Conservation (phyloP, 371 early-diverging fungal genomes). For the Mortierella polycephala region DNA sequence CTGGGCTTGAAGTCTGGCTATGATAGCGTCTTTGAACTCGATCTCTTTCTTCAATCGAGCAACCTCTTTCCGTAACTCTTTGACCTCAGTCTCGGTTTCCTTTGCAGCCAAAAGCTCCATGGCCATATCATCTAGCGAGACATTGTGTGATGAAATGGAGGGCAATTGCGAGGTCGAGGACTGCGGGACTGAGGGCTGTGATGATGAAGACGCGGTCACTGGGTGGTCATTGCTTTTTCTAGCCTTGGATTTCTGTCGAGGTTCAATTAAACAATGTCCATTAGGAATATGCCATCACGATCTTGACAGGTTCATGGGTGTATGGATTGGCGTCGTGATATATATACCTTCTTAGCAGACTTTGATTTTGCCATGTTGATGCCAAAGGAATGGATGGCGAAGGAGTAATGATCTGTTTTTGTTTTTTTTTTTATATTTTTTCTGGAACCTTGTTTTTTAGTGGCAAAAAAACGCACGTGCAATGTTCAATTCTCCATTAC, state of each 20-base stretch:
- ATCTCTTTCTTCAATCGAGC: slow-evolving; percentile 36
- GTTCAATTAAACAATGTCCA: no score
- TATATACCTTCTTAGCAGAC: slow-evolving; percentile 19
- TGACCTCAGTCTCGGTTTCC: slow-evolving; percentile 37
- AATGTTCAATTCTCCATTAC: background rate
- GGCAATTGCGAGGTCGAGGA: background rate
- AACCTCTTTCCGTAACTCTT: slow-evolving; percentile 26
- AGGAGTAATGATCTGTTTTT: background rate
- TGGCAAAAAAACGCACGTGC: background rate
- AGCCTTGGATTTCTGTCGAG: no score
- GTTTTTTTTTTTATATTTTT: background rate
- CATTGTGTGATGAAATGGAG: background rate
- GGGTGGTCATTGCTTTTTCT: no score
- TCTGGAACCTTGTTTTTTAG: background rate
- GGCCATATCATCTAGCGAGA: slow-evolving; percentile 37
- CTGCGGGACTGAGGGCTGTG: background rate
- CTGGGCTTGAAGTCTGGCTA: slow-evolving; percentile 33
- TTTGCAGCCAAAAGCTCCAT: slow-evolving; percentile 34
- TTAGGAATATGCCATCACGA: no score
- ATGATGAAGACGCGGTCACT: background rate
- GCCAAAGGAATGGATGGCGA: background rate
- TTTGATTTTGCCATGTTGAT: slow-evolving; percentile 19
- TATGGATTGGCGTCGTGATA: background rate
- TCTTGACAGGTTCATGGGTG: background rate
- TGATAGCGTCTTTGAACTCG: slow-evolving; percentile 45